Evolutionary conservation across 805 yeast genomes (phyloP).

Genomic region (Candida coleopterorum): DNA sequence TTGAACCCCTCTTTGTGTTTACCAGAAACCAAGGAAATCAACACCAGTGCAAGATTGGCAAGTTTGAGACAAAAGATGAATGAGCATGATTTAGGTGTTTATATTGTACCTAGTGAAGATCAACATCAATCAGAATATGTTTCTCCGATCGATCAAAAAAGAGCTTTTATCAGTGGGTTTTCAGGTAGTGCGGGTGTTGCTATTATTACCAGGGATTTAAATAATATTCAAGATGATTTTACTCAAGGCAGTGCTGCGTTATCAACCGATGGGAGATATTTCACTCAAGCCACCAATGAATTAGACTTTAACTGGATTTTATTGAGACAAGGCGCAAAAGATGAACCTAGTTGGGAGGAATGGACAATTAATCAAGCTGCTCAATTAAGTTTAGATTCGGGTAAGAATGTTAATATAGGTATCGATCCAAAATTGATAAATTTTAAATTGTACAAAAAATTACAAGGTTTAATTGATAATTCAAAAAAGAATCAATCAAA

Average conservation of each 20-base stretch:
- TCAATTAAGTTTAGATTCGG: constrained; percentile 46
- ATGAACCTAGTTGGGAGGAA: constrained; percentile 53
- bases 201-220: constrained; percentile 49
- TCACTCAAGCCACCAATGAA: constrained; percentile 53
- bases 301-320: constrained; percentile 58
- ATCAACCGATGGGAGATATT: constrained; percentile 60
- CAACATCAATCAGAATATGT: constrained; percentile 64
- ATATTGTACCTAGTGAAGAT: constrained; percentile 58
- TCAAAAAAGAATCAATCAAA: constrained; percentile 19
- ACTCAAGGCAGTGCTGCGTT: constrained; percentile 56
- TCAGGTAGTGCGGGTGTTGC: constrained; percentile 62
- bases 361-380: constrained; percentile 52
- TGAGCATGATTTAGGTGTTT: constrained; percentile 43
- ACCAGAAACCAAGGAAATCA: constrained; percentile 45
- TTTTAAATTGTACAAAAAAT: constrained; percentile 25
- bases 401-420: constrained; percentile 32
- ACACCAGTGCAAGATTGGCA: constrained; percentile 61
- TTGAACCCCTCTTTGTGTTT: constrained; percentile 38
- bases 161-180: constrained; percentile 56
- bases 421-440: constrained; percentile 50
- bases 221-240: constrained; percentile 41
- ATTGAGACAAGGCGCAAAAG: constrained; percentile 47
- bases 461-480: constrained; percentile 27
- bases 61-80: constrained; percentile 56
- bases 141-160: constrained; percentile 47